Evolutionary conservation across 78 protist species (phyloP).

Genomic region (Dictyostelium purpureum): DNA sequence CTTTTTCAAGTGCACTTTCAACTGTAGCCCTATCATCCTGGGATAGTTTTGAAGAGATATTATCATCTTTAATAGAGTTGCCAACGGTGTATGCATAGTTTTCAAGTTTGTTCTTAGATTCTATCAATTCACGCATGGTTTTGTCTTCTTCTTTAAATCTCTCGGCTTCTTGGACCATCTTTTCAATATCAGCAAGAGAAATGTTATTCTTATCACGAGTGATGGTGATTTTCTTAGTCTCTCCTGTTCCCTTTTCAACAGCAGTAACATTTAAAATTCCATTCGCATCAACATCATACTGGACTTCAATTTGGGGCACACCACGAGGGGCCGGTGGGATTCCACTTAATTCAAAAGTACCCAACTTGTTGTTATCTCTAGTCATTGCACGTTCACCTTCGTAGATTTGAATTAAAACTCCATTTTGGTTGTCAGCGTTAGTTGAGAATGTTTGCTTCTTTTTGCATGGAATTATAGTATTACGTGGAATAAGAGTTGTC

Average conservation of each 20-base stretch:
- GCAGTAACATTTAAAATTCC: slow-evolving; percentile 97
- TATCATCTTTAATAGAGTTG: slow-evolving; percentile 70
- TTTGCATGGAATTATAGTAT: slow-evolving; percentile 98
- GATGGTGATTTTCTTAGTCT: slow-evolving; percentile 92
- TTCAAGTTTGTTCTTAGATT: slow-evolving; percentile 94
- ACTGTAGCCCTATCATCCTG: slow-evolving; percentile 91
- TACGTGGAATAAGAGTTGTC: slow-evolving; percentile 97
- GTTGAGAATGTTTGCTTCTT: slow-evolving; percentile 97
- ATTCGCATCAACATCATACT: slow-evolving; percentile 97
- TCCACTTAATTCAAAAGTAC: slow-evolving; percentile 96
- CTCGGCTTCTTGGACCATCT: slow-evolving; percentile 97
- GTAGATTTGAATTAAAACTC: slow-evolving; percentile 93
- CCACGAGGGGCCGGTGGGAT: slow-evolving; percentile 99
- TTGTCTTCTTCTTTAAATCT: slow-evolving; percentile 92
- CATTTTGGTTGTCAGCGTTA: slow-evolving; percentile 96
- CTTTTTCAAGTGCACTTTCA: slow-evolving; percentile 87
- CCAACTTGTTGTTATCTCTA: slow-evolving; percentile 96
- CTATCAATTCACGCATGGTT: slow-evolving; percentile 75
- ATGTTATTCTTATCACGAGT: slow-evolving; percentile 98
- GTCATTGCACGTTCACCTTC: slow-evolving; percentile 98
- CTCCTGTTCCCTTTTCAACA: slow-evolving; percentile 93
- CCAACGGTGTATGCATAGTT: slow-evolving; percentile 87
- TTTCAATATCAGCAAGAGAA: slow-evolving; percentile 93
- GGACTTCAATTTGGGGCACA: slow-evolving; percentile 98
- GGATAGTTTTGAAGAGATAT: slow-evolving; percentile 85